These are phyloP conservation scores for Detonula confervacea DNA, from an alignment of 352 stramenopile genomes.

Conservation along the genomic window DNA sequence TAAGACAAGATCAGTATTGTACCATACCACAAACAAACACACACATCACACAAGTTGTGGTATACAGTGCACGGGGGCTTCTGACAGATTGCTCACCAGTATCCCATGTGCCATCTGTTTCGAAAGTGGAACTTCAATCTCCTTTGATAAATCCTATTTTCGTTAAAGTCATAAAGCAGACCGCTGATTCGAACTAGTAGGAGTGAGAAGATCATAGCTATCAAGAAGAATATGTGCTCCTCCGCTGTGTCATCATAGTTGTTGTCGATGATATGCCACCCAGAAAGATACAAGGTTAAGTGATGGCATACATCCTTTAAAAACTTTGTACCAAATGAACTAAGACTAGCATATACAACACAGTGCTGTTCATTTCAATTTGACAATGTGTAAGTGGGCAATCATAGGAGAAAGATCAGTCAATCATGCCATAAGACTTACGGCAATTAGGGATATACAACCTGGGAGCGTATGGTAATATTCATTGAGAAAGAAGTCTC, in stretches of 20 bases:
- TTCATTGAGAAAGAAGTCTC: conserved; percentile 15
- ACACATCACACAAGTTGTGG: too few relatives aligned
- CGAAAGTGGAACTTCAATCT: conserved; percentile 3
- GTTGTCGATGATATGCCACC: conserved; percentile 13
- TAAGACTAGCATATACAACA: too few relatives aligned
- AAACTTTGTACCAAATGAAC: too few relatives aligned
- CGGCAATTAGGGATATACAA: neutral
- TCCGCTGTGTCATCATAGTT: neutral
- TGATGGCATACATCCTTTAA: neutral
- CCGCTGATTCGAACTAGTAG: conserved; percentile 4
- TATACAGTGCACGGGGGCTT: too few relatives aligned
- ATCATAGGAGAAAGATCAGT: neutral
- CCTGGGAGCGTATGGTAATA: conserved; percentile 10
- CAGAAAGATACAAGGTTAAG: neutral
- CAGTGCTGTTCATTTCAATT: neutral
- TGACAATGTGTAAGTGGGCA: neutral
- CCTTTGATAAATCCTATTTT: conserved; percentile 14
- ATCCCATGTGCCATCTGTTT: conserved; percentile 13
- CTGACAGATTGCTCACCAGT: too few relatives aligned
- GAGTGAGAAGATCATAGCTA: neutral
- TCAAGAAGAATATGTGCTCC: neutral
- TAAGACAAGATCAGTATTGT: too few relatives aligned
- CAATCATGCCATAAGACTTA: too few relatives aligned
- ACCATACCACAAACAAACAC: too few relatives aligned
- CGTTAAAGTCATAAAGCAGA: conserved; percentile 8